Base-by-base conservation (phyloP, 2,329 filamentous ascomycete species). In the Lecanosticta acicola region DNA sequence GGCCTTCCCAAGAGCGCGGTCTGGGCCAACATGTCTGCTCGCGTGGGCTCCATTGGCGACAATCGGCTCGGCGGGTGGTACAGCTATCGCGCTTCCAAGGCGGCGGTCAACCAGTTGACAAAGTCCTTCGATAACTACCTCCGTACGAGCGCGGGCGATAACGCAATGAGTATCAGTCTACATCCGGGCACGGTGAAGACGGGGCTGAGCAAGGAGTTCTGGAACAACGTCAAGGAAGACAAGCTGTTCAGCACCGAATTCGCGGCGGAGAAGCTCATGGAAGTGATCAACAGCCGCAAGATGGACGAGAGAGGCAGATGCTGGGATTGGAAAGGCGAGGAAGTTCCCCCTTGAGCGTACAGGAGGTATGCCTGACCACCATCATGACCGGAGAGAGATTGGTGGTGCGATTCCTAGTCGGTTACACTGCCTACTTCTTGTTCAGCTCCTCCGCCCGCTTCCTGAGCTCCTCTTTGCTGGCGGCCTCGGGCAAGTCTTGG, bases 101-200 rank as follows among this genome's bases (percentile, higher is more conserved):
- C 85, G 0, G 85, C 76, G 2, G 80, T 91, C 3, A 87, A 83
- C 53, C 83, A 83, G 59, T 47, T 88, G 10, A 79, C 79, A 5
- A 85, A 82, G 67, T 84, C 78, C 4, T 81, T 88, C 50, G 87
- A 93, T 62, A 73, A 84, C 20, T 77, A 81, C 59, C 67, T 93
- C 24, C 66, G 66, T 29, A 70, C 74, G 3, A 72, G 74, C 34
- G 75, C 76, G 48, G 80, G 75, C 0, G 75, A 77, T 0, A 80
- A 78, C 41, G 85, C 84, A 0, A 71, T 88, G 54, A 80, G 80
- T 1, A 68, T 94, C 9, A 77, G 76, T 8, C 75, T 93, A 59
- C 87, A 93, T 66, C 87, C 87, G 1, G 87, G 87, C 2, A 93
- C 87, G 1, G 86, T 93, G 39, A 81, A 77, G 69, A 93, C 87